phyloP scores from a whole-genome alignment of 176 grass and related monocot genomes.

The Guadua angustifolia region DNA sequence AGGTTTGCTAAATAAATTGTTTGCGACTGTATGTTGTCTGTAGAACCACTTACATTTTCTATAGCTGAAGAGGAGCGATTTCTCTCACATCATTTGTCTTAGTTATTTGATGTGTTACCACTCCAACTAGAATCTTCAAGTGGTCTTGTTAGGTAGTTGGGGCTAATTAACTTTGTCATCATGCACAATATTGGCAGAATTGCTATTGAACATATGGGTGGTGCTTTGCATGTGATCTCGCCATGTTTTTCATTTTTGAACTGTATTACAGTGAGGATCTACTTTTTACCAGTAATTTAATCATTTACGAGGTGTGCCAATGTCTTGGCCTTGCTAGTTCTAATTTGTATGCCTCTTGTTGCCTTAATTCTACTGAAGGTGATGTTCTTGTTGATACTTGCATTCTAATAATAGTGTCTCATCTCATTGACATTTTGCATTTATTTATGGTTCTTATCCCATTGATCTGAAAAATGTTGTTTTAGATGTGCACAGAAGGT shows the following conservation, averaged over 20 bases:
- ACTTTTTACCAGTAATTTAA: not conserved
- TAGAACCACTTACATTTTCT: conserved; percentile 31
- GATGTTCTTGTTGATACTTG: conserved; percentile 22
- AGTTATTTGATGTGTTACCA: conserved; percentile 24
- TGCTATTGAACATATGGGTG: not conserved
- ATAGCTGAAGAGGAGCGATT: conserved; percentile 22
- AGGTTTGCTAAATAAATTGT: conserved; percentile 62
- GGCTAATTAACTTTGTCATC: conserved; percentile 13
- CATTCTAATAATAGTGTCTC: conserved; percentile 2
- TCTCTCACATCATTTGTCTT: conserved; percentile 11
- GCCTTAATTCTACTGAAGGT: conserved; percentile 18
- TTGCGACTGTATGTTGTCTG: conserved; percentile 49
- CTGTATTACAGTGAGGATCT: not conserved
- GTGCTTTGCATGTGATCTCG: not conserved
- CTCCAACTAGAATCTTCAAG: conserved; percentile 18
- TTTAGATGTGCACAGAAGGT: not conserved
- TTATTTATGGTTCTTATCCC: conserved; percentile 4
- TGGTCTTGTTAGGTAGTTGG: not conserved
- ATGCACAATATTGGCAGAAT: not conserved
- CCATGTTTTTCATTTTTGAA: conserved; percentile 22
- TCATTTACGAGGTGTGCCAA: conserved; percentile 35
- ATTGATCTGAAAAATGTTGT: not conserved
- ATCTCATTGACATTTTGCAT: conserved; percentile 17
- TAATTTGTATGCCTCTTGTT: not conserved
- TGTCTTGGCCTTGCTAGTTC: conserved; percentile 23